Base-by-base conservation (phyloP, 164 flowering plant species). In the Vitis amurensis region DNA sequence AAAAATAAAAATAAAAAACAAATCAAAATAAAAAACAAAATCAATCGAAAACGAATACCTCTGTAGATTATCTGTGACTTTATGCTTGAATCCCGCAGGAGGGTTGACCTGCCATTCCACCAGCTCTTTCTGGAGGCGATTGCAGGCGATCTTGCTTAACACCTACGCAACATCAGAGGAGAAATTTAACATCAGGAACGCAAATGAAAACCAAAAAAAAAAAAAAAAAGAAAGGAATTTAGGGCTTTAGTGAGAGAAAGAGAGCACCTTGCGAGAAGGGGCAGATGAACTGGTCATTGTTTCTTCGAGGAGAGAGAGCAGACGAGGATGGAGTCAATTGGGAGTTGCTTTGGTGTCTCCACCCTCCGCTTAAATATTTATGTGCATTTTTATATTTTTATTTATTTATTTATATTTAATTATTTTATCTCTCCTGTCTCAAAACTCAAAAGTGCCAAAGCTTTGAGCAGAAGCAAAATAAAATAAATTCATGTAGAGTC, bases 71-170 rank as follows among this genome's bases (percentile, higher is more conserved):
- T 93, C 98, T 56, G 97, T 83, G 83, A 83, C 91, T 74, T 83
- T 93, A 80, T 87, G 95, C 61, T 88, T 88, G 80, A 93, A 93
- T 19, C 98, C 98, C 1, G 84, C 69, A 0, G 95, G 98, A 12
- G 98, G 97, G 71, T 88, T 90, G 52, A 87, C 82, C 80, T 91
- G 97, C 98, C 98, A 93, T 78, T 93, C 98, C 56, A 80, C 81
- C 12, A 93, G 83, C 83, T 93, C 98, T 65, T 91, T 93, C 80
- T 93, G 97, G 16, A 93, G 86, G 68, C 98, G 79, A 77, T 86
- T 89, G 71, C 87, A 73, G 4, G 98, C 97, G 80, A 93, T 89
- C 88, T 91, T 93, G 82, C 98, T 91, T 72, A 91, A 65, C 50
- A 80, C 82, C 92, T 87, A 50, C 37, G 49, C 65, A 56, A 10